These are phyloP conservation scores for Corinectria fuckeliana DNA, from an alignment of 2,329 filamentous ascomycete genomes.

Conservation along the genomic window DNA sequence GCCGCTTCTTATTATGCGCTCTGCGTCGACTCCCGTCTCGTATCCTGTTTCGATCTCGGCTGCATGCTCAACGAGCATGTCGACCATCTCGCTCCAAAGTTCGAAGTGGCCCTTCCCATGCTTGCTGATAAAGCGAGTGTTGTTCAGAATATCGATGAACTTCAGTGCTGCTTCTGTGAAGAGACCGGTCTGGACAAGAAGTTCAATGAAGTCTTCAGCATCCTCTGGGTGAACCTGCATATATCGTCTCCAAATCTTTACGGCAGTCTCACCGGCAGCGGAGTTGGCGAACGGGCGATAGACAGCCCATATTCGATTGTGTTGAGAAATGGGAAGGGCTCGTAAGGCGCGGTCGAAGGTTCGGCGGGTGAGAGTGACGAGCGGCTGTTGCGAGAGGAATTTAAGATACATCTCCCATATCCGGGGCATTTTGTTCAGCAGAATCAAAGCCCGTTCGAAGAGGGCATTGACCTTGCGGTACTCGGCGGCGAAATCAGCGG, in stretches of 20 bases:
- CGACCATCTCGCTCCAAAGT: constrained; percentile 97
- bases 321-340: constrained; percentile 91
- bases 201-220: constrained; percentile 91
- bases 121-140: constrained; percentile 88
- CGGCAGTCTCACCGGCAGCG: constrained; percentile 85
- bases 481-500: constrained; percentile 78
- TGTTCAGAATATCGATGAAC: constrained; percentile 92
- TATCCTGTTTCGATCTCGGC: constrained; percentile 82
- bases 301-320: constrained; percentile 92
- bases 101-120: constrained; percentile 95
- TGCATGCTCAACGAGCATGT: constrained; percentile 89
- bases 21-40: constrained; percentile 85
- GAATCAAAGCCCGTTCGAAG: constrained; percentile 89
- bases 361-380: constrained; percentile 83
- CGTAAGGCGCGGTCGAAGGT: constrained; percentile 93
- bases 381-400: constrained; percentile 90
- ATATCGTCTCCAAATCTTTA: constrained; percentile 93
- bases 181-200: constrained; percentile 79
- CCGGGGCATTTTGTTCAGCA: constrained; percentile 97
- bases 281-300: constrained; percentile 93
- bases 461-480: constrained; percentile 94
- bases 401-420: constrained; percentile 98
- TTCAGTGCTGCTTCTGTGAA: constrained; percentile 91
- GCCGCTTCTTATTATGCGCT: constrained; percentile 90
- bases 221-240: constrained; percentile 98